Percentiles rank a stretch among this genome's conserved stretches.
Conservation (phyloP, 371 early-diverging fungal genomes). For the Mucor lusitanicus region DNA sequence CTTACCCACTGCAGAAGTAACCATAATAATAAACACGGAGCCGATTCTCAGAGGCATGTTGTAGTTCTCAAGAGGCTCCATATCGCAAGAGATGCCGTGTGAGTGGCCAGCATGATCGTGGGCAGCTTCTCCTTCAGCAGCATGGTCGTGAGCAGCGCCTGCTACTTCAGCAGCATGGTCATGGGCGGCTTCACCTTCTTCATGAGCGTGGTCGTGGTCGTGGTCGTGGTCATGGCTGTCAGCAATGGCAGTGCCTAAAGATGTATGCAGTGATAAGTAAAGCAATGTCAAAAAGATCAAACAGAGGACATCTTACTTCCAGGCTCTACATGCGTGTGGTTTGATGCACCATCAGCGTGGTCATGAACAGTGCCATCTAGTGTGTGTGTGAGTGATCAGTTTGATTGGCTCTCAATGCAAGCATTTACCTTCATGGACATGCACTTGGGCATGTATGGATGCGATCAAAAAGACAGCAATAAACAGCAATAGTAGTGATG, state of each 20-base stretch:
- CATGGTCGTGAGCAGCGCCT: neutral
- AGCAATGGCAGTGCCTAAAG: neutral
- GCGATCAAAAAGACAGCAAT: constrained; percentile 7
- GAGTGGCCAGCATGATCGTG: constrained; percentile 12
- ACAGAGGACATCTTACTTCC: too few species aligned
- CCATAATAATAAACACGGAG: constrained; percentile 29
- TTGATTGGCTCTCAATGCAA: neutral
- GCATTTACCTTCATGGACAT: constrained; percentile 24
- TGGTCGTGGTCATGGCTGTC: constrained; percentile 1
- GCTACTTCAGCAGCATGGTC: neutral
- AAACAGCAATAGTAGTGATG: neutral
- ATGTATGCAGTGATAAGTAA: neutral
- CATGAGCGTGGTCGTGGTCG: neutral
- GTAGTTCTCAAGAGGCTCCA: constrained; percentile 17
- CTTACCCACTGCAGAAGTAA: constrained; percentile 29
- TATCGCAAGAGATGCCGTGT: neutral
- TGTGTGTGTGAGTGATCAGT: neutral
- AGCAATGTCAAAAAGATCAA: neutral
- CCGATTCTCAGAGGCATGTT: constrained; percentile 26
- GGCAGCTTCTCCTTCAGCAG: neutral
- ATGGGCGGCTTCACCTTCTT: neutral
- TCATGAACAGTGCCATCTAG: constrained; percentile 2
- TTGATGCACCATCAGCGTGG: neutral
- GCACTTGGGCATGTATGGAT: constrained; percentile 11
- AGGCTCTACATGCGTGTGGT: neutral